Evolutionary conservation across 192 early-diverging fungal genomes (phyloP), one percentile per base, ranked within the genome.

Genomic region (Backusella circina): DNA sequence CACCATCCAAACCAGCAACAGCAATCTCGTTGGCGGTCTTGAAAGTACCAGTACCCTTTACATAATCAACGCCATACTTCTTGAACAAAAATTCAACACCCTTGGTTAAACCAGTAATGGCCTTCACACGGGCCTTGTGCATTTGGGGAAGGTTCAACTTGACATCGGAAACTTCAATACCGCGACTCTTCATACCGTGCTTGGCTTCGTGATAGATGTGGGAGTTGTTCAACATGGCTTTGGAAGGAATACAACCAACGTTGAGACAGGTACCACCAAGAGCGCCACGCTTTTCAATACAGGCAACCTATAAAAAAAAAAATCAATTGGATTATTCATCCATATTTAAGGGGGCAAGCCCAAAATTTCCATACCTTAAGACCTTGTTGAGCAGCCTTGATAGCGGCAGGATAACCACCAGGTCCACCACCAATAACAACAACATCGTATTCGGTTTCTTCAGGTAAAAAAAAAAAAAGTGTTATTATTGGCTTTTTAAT

Each of bases 201-300:
- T 93, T 84, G 44, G 98, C 93, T 82, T 93, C 86, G 84, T 99
- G 96, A 86, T 93, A 97, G 69, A 98, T 87, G 89, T 99, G 96
- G 39, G 98, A 96, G 91, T 99, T 98, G 91, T 99, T 91, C 77
- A 99, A 90, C 82, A 99, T 92, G 61, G 98, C 95, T 88, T 99
- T 99, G 72, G 98, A 99, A 50, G 98, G 98, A 84, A 99, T 99
- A 88, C 97, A 99, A 38, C 98, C 98, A 65, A 98, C 96, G 82
- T 99, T 99, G 80, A 99, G 87, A 84, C 98, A 99, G 37, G 98
- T 99, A 61, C 98, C 98, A 65, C 98, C 98, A 18, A 99, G 89
- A 31, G 94, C 74, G 30, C 96, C 97, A 74, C 97, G 95, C 84
- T 93, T 95, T 88, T 99, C 98, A 70, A 99, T 89, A 82, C 96